These are phyloP conservation scores for Beauveria medogensis DNA, from an alignment of 2,329 filamentous ascomycete species.

Conservation along the genomic window DNA sequence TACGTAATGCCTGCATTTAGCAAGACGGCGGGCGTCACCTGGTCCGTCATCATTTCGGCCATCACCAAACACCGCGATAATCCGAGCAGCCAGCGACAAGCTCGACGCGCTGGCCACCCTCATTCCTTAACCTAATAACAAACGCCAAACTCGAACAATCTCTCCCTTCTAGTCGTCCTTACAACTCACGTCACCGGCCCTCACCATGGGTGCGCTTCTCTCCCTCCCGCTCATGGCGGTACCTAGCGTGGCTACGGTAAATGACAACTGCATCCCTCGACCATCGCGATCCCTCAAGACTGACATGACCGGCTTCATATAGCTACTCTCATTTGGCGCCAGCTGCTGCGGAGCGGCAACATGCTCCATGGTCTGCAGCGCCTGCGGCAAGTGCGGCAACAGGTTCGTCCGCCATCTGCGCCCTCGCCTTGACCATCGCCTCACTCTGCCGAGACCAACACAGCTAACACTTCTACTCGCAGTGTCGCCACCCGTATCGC, in stretches of 20 bases:
- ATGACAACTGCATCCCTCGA: constrained; percentile 26
- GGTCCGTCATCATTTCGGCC: constrained; percentile 6
- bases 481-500: constrained; percentile 96
- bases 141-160: background rate
- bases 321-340: constrained; percentile 70
- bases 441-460: constrained; percentile 4
- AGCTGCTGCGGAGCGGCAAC: constrained; percentile 96
- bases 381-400: constrained; percentile 95
- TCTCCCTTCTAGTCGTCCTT: background rate
- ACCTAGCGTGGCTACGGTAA: constrained; percentile 77
- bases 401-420: constrained; percentile 45
- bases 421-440: background rate
- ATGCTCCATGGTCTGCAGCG: constrained; percentile 90
- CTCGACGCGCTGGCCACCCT: background rate
- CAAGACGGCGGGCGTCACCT: background rate
- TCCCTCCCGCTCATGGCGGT: constrained; percentile 84
- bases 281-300: background rate
- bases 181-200: background rate
- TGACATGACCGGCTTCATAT: constrained; percentile 15
- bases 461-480: constrained; percentile 13
- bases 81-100: background rate
- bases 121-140: no score
- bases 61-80: constrained; percentile 1
- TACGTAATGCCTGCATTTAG: background rate
- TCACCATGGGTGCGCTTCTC: constrained; percentile 77